Base-by-base conservation (phyloP, 495 filamentous ascomycete species). In the Pyrenula aspistea region DNA sequence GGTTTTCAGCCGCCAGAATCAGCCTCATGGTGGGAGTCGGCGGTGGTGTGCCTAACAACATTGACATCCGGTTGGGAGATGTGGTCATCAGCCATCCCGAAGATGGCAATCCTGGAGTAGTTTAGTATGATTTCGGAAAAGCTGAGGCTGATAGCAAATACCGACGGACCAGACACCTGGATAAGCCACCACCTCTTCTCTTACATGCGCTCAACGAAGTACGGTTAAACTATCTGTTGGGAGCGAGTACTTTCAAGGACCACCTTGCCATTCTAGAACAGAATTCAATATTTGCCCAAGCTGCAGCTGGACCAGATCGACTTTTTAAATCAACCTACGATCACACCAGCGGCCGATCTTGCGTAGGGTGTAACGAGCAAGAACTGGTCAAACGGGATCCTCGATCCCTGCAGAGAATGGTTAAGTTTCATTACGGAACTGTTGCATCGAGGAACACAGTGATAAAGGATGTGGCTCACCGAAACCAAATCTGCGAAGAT, bases 1-100 rank as follows among this genome's bases (percentile, higher is more conserved):
- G 53, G 23, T 81, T 79, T 59, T 62, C 68, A 12, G 64, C 66
- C 15, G 57, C 79, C 20, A 57, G 67, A 21, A 59, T 74, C 54
- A 57, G 67, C 24, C 62, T 80, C 22, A 73, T 79, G 62, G 74
- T 81, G 2, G 75, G 75, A 19, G 75, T 77, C 31, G 74, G 68
- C 4, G 73, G 71, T 20, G 74, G 72, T 2, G 64, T 67, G 2
- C 70, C 74, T 10, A 68, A 54, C 25, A 57, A 63, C 19, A 42
- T 65, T 42, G 73, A 77, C 59, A 68, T 79, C 4, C 67, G 68
- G 10, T 68, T 78, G 4, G 75, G 75, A 19, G 74, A 77, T 57
- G 59, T 77, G 31, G 71, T 74, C 2, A 63, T 77, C 23, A 67
- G 73, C 53, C 47, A 59, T 42, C 57, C 62, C 10, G n/a, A 49